phyloP scores from a whole-genome alignment of 768 basidiomycete genomes.

The Botryobasidium botryosum region DNA sequence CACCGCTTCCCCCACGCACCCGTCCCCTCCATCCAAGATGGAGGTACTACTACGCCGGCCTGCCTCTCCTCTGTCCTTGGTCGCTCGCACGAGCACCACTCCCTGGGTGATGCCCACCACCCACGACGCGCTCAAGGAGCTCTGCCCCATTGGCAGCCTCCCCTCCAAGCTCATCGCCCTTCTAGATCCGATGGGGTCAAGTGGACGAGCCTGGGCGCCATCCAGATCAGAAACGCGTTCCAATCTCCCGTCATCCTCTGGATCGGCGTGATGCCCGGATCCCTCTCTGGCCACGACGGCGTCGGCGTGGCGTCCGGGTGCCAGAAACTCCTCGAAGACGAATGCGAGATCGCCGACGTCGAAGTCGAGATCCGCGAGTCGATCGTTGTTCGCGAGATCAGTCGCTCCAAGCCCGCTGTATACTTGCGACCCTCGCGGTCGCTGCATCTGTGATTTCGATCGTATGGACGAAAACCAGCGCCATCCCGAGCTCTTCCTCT shows the following conservation, averaged over 20 bases:
- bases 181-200: too few species aligned
- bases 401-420: too few species aligned
- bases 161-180: too few species aligned
- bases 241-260: too few species aligned
- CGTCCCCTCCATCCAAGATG: background rate
- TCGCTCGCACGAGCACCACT: constrained; percentile 17
- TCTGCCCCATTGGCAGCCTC: constrained; percentile 8
- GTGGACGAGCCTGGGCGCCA: too few species aligned
- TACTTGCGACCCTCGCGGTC: too few species aligned
- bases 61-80: constrained; percentile 18
- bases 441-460: constrained; percentile 18
- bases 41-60: constrained; percentile 19
- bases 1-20: constrained; percentile 1
- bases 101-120: constrained; percentile 17
- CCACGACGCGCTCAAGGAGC: constrained; percentile 18
- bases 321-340: constrained; percentile 2
- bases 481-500: constrained; percentile 16
- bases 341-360: too few species aligned
- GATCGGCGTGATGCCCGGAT: constrained; percentile 5
- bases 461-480: constrained; percentile 7
- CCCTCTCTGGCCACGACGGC: constrained; percentile 1
- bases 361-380: too few species aligned
- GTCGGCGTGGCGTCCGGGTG: constrained; percentile 3
- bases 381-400: too few species aligned
- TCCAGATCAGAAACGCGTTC: too few species aligned